Base-by-base conservation (phyloP, 805 yeast genomes). In the Kluyveromyces aestuarii region DNA sequence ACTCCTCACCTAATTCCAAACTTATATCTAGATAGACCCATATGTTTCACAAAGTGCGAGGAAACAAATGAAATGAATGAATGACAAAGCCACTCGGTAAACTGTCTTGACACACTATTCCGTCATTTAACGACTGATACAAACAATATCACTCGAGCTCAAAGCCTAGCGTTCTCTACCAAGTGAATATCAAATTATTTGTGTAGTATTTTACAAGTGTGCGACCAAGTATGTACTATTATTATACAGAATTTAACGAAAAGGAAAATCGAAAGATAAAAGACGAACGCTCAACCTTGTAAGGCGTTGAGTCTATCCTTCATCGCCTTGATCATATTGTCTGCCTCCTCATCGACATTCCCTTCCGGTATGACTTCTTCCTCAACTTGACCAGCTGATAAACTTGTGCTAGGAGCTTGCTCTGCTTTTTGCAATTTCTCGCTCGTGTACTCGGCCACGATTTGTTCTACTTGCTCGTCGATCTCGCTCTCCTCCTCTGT, bases 271-370 rank as follows among this genome's bases (percentile, higher is more conserved):
- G 11, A 30, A 30, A 13, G 2, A 30, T 8, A 30, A 30, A 21
- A 4, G 25, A 21, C 25, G 25, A 21, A 21, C 25, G 25, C 6
- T 55, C 54, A 80, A 47, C 75, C 76, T 62, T 91, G 97, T 51
- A 91, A 69, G 0, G 96, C 97, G 58, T 75, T 81, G 43, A 91
- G 73, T 50, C 98, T 73, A 61, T 90, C 91, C 56, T 96, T 76
- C 97, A 93, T 91, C 56, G 84, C 89, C 54, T 79, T 79, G 48
- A 91, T 70, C 59, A 87, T 79, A 51, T 79, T 83, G 53, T 81
- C 84, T 51, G 88, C 91, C 38, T 83, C 90, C 17, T 76, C 85
- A 16, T 69, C 78, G 27, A 66, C 70, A 44, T 69, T 72, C 16
- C 72, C 82, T 36, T 62, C 68, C 14, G 73, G 69, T 8, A 69